Percentiles rank a stretch among this genome's conserved stretches.
phyloP scores from a whole-genome alignment of 192 early-diverging fungal species.

The Spizellomyces punctatus region DNA sequence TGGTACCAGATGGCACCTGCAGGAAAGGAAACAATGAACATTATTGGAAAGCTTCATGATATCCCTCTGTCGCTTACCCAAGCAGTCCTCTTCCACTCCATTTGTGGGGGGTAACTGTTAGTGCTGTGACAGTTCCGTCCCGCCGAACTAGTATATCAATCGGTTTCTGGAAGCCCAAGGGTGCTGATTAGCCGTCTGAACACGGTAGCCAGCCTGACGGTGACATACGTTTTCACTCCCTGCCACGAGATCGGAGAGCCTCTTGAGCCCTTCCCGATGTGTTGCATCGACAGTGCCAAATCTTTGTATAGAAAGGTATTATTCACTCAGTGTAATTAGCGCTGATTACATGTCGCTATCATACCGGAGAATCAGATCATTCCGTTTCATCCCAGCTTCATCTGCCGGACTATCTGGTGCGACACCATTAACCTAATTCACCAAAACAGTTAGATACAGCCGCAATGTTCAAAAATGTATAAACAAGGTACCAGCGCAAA shows the following conservation, averaged over 20 bases:
- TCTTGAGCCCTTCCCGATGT: conserved; percentile 10
- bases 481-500: not conserved
- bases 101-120: conserved; percentile 37
- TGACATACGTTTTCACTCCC: conserved; percentile 29
- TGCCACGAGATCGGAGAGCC: conserved; percentile 16
- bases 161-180: conserved; percentile 14
- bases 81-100: conserved; percentile 53
- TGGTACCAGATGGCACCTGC: too few relatives aligned
- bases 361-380: conserved; percentile 33
- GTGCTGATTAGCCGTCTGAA: not conserved
- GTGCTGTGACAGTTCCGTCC: not conserved
- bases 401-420: conserved; percentile 39
- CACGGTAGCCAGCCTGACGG: not conserved
- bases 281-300: conserved; percentile 22
- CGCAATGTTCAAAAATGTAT: not conserved
- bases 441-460: conserved; percentile 14
- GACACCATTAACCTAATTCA: conserved; percentile 36
- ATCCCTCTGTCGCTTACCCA: conserved; percentile 30
- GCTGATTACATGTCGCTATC: not conserved
- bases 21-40: too few relatives aligned
- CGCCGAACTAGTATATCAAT: conserved; percentile 35
- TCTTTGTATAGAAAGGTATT: not conserved
- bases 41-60: too few relatives aligned
- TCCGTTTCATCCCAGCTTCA: conserved; percentile 26
- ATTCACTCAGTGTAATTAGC: not conserved